Base-by-base conservation (phyloP, 768 basidiomycete species). In the Rhodotorula sphaerocarpa region DNA sequence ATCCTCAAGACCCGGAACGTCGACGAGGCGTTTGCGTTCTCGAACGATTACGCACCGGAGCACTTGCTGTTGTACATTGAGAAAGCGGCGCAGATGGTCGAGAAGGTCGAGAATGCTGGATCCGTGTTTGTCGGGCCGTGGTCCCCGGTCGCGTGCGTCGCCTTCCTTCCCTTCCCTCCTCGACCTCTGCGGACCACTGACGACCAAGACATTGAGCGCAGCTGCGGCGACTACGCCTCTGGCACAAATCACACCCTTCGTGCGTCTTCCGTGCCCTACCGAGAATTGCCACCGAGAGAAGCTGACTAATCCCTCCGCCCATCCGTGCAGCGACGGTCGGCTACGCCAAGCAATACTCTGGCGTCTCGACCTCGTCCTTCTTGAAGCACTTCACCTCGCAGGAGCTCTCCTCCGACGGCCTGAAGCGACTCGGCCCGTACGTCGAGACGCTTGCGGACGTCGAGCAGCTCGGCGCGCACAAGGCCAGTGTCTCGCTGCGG, bases 331-430 rank as follows among this genome's bases (percentile, higher is more conserved):
- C 58, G 27, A 45, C 51, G 31, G 50, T 45, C 51, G 57, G 47
- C 28, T 99, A 91, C 75, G 95, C 95, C 28, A 84, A 90, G 53
- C 95, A 97, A 74, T 99, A 92, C 79, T 95, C 91, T 70, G 95
- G 95, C 7, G 95, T 99, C 70, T 96, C 93, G 78, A 96, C 93
- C 1, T 79, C 82, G 14, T 91, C 90, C 3, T 99, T 97, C 86
- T 92, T 96, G 74, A 99, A 99, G 76, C 87, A 97, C 75, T 96
- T 97, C 71, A 99, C 95, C 20, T 91, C 90, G 9, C 95, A 97
- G 75, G 87, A 95, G 74, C 82, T 97, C 28, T 87, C 90, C 15
- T 75, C 79, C 23, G 82, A 80, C 10, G 95, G 95, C 21, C 78
- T 99, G 58, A 79, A 79, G 70, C 77, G 70, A 18, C 79, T 99